Base-by-base conservation (phyloP, 805 yeast species). In the Candida jianshihensis region DNA sequence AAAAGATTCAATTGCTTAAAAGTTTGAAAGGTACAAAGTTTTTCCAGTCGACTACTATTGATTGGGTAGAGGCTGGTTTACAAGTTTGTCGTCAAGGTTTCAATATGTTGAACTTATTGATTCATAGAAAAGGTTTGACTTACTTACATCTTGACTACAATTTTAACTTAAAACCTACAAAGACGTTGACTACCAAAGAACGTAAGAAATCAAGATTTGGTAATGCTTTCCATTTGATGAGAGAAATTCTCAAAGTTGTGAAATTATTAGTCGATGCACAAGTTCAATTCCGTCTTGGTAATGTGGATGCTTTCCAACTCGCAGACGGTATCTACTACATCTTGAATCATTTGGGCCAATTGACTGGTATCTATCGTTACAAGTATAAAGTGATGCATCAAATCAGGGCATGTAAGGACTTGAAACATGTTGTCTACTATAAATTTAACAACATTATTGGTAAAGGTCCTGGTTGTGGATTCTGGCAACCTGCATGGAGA, bases 401-500 rank as follows among this genome's bases (percentile, higher is more conserved):
- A 59, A 89, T 92, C 28, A 73, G 97, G 34, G 89, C 95, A 2
- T 88, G 97, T 57, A 92, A 92, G 56, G 98, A 92, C 60, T 63
- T 92, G 50, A 92, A 92, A 59, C 98, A 92, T 56, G 79, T 90
- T 6, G 81, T 92, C 1, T 92, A 92, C 54, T 71, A 85, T 44
- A 68, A 81, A 42, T 92, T 92, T 63, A 92, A 92, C 53, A 68
- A 70, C 26, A 66, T 75, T n/a, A 83, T 92, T 19, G 97, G 97
- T 0, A 92, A 90, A 54, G 98, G 98, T 3, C 97, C 98, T 1
- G 98, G 98, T 0, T 85, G 95, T 64, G 99, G 99, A 1, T 84
- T 92, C 57, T 92, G 99, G 99, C 97, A 92, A 54, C 98, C 98
- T 0, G 85, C 96, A 1, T 92, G 97, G 98, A 67, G 96, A 47